Conservation (phyloP, 495 filamentous ascomycete genomes). For the Cladorrhinum samala region DNA sequence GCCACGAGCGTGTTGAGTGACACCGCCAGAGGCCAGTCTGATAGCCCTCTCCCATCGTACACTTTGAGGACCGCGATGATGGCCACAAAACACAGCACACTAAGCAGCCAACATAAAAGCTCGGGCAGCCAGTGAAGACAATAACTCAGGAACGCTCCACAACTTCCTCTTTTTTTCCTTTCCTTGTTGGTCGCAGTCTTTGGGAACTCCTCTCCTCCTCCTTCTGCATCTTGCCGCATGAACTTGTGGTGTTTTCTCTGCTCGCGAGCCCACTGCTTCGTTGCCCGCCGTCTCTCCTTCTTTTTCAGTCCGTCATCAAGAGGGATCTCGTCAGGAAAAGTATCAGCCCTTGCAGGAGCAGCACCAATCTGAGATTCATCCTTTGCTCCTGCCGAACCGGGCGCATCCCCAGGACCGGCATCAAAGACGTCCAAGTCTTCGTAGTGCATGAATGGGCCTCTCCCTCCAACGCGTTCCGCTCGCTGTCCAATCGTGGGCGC, state of each 20-base stretch:
- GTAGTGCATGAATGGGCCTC: constrained; percentile 29
- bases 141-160: not conserved
- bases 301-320: not conserved
- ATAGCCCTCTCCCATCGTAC: constrained; percentile 35
- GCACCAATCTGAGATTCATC: constrained; percentile 10
- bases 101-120: constrained; percentile 17
- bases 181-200: not conserved
- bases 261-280: constrained; percentile 13
- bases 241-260: not conserved
- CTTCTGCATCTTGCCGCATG: not conserved
- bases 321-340: constrained; percentile 6
- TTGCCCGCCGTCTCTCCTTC: not conserved
- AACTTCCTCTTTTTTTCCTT: not conserved
- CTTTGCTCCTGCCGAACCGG: constrained; percentile 5
- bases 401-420: not conserved
- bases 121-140: constrained; percentile 18
- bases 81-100: constrained; percentile 20
- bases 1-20: constrained; percentile 45
- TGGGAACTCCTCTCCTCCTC: not conserved
- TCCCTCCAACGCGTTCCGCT: not conserved
- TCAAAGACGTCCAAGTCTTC: constrained; percentile 23
- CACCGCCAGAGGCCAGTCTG: constrained; percentile 40
- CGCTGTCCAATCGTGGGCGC: not conserved
- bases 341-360: constrained; percentile 2
- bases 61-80: constrained; percentile 32